Conservation (phyloP, 352 stramenopile genomes). For the Globisporangium splendens region DNA sequence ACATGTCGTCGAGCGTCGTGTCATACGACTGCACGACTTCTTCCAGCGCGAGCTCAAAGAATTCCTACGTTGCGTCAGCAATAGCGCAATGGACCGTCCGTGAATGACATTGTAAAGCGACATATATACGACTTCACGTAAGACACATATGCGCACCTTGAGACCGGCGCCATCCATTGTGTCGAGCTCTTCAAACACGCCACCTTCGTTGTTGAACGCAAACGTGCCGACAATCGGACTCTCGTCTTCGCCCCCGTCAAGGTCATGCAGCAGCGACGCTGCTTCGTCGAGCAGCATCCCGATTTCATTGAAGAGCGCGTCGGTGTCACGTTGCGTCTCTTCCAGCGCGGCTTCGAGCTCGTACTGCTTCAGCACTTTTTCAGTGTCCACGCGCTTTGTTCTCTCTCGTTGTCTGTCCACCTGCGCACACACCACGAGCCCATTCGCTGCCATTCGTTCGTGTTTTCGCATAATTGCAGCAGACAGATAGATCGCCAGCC, state of each 20-base stretch:
- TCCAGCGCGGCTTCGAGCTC: constrained; percentile 34
- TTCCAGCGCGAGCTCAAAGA: constrained; percentile 64
- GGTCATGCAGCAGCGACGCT: constrained; percentile 30
- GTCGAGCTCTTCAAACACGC: constrained; percentile 61
- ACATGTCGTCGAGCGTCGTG: constrained; percentile 54
- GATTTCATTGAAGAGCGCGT: constrained; percentile 41
- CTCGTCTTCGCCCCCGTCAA: constrained; percentile 25
- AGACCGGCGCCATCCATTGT: constrained; percentile 68
- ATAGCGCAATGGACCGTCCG: too few species aligned
- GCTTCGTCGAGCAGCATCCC: constrained; percentile 54
- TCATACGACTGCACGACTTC: constrained; percentile 56
- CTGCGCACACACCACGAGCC: constrained; percentile 16
- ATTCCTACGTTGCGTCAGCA: too few species aligned
- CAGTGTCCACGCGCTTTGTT: constrained; percentile 44
- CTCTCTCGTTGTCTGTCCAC: constrained; percentile 18
- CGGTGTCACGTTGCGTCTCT: constrained; percentile 19
- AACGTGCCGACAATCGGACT: constrained; percentile 49
- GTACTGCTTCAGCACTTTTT: constrained; percentile 66
- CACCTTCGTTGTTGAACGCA: constrained; percentile 53
- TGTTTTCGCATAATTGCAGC: not conserved
- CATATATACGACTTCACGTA: too few species aligned
- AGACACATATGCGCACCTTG: constrained; percentile 28
- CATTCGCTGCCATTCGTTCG: not conserved
- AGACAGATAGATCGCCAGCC: too few species aligned
- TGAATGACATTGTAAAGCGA: too few species aligned